Percentiles rank a stretch among this genome's conserved stretches.
Evolutionary conservation across 257 asterid species (phyloP).

Genomic region (Apocynum venetum): DNA sequence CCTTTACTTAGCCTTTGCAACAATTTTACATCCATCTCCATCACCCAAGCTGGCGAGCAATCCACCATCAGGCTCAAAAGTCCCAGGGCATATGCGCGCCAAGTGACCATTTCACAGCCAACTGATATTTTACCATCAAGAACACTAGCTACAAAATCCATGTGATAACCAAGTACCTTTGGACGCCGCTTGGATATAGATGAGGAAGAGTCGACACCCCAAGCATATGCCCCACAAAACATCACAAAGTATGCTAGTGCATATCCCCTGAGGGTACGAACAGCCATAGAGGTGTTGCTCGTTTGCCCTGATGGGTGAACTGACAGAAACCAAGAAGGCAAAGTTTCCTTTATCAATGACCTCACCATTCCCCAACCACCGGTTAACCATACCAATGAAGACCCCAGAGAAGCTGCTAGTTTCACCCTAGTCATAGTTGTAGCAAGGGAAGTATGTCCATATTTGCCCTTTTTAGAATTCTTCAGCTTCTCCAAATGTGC

Average conservation of each 20-base stretch:
- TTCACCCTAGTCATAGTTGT: conserved; percentile 66
- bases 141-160: conserved; percentile 77
- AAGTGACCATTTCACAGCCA: conserved; percentile 77
- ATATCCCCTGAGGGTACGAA: conserved; percentile 67
- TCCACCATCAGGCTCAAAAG: conserved; percentile 72
- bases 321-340: conserved; percentile 94
- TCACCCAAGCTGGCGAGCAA: conserved; percentile 70
- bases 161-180: conserved; percentile 54
- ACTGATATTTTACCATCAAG: conserved; percentile 71
- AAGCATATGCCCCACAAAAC: conserved; percentile 64
- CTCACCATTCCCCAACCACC: conserved; percentile 85
- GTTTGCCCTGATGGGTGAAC: conserved; percentile 41
- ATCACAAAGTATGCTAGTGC: conserved; percentile 75
- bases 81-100: conserved; percentile 84
- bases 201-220: conserved; percentile 71
- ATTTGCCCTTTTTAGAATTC: conserved; percentile 40
- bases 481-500: conserved; percentile 31
- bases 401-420: conserved; percentile 82
- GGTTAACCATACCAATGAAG: conserved; percentile 65
- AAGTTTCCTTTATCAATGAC: conserved; percentile 73
- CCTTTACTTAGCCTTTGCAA: conserved; percentile 67
- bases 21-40: conserved; percentile 52
- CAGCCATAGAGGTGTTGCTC: conserved; percentile 32
- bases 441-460: conserved; percentile 61
- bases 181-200: conserved; percentile 68